Evolutionary conservation across 768 basidiomycete genomes (phyloP), one percentile per base, ranked within the genome.

Genomic region (Dendrothele bispora): DNA sequence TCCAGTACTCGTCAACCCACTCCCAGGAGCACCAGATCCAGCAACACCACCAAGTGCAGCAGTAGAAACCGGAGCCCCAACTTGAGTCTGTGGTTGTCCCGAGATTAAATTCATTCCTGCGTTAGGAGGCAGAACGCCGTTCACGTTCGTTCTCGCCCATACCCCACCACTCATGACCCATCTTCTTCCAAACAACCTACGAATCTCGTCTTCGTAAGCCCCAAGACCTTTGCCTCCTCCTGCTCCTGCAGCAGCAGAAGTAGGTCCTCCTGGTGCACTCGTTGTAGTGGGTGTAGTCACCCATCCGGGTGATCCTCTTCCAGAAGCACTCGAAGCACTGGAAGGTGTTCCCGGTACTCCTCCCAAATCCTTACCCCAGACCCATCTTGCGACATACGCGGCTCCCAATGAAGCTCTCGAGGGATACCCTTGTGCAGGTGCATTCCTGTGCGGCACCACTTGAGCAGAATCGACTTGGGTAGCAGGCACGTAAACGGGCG

Each of bases 371-470:
- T 81, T 77, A 32, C 86, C 82, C 89, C 88, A 92, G 35, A 88
- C 84, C 90, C 91, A 93, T 7, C 91, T 76, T 24, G 89, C 91
- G 34, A 88, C 68, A 58, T 89, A 92, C 1, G 90, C 87, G 0
- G 80, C 78, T 0, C 90, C 90, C 3, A 92, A 68, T 1, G 86
- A 74, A 1, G 82, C 85, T 11, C 89, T 78, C 12, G 80, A 79
- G 0, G 87, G 83, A 63, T 79, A 88, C 12, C 87, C 85, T 20
- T 61, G 55, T 0, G 83, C 84, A 7, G 88, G 89, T 0, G 87
- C 81, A 54, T 89, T 89, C 21, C 88, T 78, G 55, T 89, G 88
- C 11, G 82, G 77, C 14, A 80, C 75, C 15, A 81, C 65, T 59
- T 87, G 86, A 10, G 89, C 89, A 7, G 83, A 81, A 59, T 91